These are phyloP conservation scores for Phytophthora colocasiae DNA, from an alignment of 352 stramenopile genomes.

Conservation along the genomic window DNA sequence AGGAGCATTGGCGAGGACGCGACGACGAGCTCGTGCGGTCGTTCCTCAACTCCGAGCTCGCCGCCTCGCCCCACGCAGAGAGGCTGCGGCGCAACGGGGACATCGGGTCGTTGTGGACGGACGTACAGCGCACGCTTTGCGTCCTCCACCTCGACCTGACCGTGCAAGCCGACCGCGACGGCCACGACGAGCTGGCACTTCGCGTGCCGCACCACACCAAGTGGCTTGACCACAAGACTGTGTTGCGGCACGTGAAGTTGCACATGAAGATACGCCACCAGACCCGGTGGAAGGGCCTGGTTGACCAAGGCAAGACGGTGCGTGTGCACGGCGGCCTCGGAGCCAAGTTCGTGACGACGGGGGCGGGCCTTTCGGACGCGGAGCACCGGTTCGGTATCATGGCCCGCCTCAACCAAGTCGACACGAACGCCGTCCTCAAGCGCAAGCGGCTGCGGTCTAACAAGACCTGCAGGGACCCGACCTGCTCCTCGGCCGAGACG, in stretches of 20 bases:
- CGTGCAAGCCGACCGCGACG: neutral
- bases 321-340: too few species aligned
- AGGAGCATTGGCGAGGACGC: conserved; percentile 15
- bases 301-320: conserved; percentile 2
- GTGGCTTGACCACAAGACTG: conserved; percentile 8
- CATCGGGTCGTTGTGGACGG: conserved; percentile 19
- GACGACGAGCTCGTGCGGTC: neutral
- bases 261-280: conserved; percentile 10
- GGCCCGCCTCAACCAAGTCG: too few species aligned
- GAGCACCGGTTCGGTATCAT: neutral
- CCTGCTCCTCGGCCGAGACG: too few species aligned
- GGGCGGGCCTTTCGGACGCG: too few species aligned
- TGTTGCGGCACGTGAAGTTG: conserved; percentile 15
- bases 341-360: too few species aligned
- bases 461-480: too few species aligned
- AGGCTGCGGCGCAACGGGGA: neutral
- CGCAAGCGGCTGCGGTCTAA: too few species aligned
- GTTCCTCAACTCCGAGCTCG: conserved; percentile 17
- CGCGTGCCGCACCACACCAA: neutral
- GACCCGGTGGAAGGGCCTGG: neutral
- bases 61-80: neutral
- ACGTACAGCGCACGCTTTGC: conserved; percentile 8
- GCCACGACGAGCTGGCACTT: neutral
- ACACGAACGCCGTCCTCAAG: too few species aligned
- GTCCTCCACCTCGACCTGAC: neutral